Base-by-base conservation (phyloP, 768 basidiomycete species). In the Astraeus odoratus region DNA sequence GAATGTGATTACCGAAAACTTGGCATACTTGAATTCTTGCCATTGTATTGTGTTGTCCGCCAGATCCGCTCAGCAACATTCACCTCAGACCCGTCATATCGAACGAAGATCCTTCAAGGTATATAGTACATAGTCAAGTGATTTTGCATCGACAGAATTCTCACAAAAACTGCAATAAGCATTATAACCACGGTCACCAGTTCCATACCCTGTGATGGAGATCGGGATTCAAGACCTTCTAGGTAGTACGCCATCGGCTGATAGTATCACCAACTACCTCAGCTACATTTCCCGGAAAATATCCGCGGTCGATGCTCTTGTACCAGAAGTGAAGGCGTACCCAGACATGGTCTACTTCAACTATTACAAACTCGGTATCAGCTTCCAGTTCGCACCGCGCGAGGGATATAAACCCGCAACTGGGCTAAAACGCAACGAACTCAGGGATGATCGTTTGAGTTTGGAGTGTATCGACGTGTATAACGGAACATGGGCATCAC, bases 301-400 rank as follows among this genome's bases (percentile, higher is more conserved):
- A 9, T 34, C 63, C 9, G 50, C 49, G 16, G 38, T 48, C n/a
- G 31, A 60, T 13, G 42, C 50, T 16, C 51, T 57, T 39, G 36
- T 38, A 10, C 81, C 87, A 25, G 77, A 87, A 53, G 67, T 91
- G 63, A 91, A 88, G 60, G 70, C 80, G 0, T 93, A 89, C 61
- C 60, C 87, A 23, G 90, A 96, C 61, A 76, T 77, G 7, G 80
- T 91, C 51, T 98, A 93, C 70, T 77, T 88, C 69, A 94, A 89
- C 61, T 94, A 90, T 67, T 75, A 73, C 57, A 25, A 72, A 1
- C 72, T 94, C 24, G 94, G 94, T 9, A 56, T 95, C 55, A 94
- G 91, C 51, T 66, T 96, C 37, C 77, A 85, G 53, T 94, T 85
- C 68, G 52, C 71, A 19, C 89, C 90, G 5, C 64, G 64, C 41